These are phyloP conservation scores for Blastocladiella britannica DNA, from an alignment of 192 early-diverging fungal genomes.

Conservation along the genomic window DNA sequence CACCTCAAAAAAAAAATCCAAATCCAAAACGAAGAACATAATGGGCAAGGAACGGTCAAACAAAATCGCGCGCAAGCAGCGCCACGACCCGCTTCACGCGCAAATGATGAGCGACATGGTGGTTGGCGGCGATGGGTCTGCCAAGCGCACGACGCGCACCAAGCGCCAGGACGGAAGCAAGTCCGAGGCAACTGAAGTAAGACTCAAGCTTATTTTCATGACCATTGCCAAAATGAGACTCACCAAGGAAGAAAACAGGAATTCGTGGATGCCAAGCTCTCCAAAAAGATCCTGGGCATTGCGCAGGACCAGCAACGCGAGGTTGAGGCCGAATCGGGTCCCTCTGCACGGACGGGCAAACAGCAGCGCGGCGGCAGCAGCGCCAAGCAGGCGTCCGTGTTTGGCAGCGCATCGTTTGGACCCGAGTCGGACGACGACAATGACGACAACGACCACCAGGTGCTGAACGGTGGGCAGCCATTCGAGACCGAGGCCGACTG, in stretches of 20 bases:
- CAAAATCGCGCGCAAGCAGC: background rate
- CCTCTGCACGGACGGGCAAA: too few relatives aligned
- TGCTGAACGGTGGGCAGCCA: conserved; percentile 30
- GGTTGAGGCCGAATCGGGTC: conserved; percentile 32
- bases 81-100: background rate
- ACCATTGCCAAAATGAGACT: too few relatives aligned
- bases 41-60: background rate
- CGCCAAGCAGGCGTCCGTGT: too few relatives aligned
- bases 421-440: conserved; percentile 21
- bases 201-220: too few relatives aligned
- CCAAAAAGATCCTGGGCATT: conserved; percentile 68
- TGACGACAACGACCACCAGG: conserved; percentile 40
- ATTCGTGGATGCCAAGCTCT: conserved; percentile 74
- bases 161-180: too few relatives aligned
- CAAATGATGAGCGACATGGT: background rate
- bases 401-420: background rate
- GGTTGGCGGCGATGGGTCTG: background rate
- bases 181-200: too few relatives aligned
- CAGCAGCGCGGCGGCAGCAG: too few relatives aligned
- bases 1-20: too few relatives aligned
- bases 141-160: too few relatives aligned
- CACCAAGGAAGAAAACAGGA: too few relatives aligned
- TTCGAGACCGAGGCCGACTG: conserved; percentile 42
- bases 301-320: conserved; percentile 83
- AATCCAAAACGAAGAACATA: too few relatives aligned